Percentiles rank a stretch among this genome's conserved stretches.
These are phyloP conservation scores for Plicaturopsis crispa DNA, from an alignment of 768 basidiomycete species.

Conservation along the genomic window DNA sequence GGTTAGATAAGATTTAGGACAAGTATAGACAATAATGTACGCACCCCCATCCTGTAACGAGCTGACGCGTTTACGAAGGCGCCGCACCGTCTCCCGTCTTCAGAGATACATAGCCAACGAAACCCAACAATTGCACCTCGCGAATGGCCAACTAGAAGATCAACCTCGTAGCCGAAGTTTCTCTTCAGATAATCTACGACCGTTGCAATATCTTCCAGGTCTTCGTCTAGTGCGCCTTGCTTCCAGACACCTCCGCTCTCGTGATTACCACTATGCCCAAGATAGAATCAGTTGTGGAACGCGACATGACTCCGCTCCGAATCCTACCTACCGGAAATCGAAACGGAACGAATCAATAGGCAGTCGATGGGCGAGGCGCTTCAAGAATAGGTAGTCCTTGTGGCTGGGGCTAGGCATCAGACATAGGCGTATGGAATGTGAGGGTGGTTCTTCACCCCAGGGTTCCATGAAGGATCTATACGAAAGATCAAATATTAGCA, in stretches of 20 bases:
- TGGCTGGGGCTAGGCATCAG: slow-evolving; percentile 39
- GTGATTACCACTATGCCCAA: slow-evolving; percentile 54
- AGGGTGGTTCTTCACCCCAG: slow-evolving; percentile 51
- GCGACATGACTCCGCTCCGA: not conserved
- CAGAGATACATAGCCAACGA: slow-evolving; percentile 60
- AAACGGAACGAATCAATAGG: slow-evolving; percentile 81
- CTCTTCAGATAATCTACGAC: slow-evolving; percentile 57
- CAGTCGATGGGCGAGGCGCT: slow-evolving; percentile 53
- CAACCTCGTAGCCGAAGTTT: slow-evolving; percentile 58
- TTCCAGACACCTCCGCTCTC: slow-evolving; percentile 66
- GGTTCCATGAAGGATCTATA: slow-evolving; percentile 71
- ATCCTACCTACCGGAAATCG: slow-evolving; percentile 66
- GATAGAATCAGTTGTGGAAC: not conserved
- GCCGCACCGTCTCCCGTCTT: slow-evolving; percentile 46
- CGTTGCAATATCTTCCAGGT: slow-evolving; percentile 56
- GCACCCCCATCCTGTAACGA: slow-evolving; percentile 72
- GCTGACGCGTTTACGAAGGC: slow-evolving; percentile 71
- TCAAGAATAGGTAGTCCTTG: slow-evolving; percentile 81
- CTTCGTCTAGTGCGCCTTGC: slow-evolving; percentile 50
- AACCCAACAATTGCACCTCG: slow-evolving; percentile 64
- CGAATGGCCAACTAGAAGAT: slow-evolving; percentile 72
- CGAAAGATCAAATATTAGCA: slow-evolving; percentile 1
- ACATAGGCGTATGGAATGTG: not conserved
- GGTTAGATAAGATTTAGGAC: too few relatives aligned
- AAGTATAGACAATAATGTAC: slow-evolving; percentile 21